Percentiles rank a stretch among this genome's conserved stretches.
phyloP scores from a whole-genome alignment of 768 basidiomycete species.

The Cystobasidium ongulense region DNA sequence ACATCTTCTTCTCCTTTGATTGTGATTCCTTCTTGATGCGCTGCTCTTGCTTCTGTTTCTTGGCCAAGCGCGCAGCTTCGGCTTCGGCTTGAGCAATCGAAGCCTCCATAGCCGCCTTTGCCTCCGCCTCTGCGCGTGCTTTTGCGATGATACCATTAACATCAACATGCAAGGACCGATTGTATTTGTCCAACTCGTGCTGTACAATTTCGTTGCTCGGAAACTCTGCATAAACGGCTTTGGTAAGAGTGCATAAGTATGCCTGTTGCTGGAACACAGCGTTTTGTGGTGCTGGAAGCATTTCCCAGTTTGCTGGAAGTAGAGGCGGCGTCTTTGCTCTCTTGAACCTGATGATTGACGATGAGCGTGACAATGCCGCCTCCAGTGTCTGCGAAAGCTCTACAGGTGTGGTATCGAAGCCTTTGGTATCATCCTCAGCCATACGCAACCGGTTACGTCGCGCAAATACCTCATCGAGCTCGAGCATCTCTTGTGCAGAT shows the following conservation, averaged over 20 bases:
- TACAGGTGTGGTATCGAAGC: not conserved
- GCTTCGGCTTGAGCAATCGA: conserved; percentile 37
- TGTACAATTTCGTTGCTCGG: not conserved
- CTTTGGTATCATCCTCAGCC: conserved; percentile 16
- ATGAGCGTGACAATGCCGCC: not conserved
- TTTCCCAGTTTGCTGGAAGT: not conserved
- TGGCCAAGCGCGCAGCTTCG: conserved; percentile 32
- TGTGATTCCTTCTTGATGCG: conserved; percentile 33
- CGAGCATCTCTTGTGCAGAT: not conserved
- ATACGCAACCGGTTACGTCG: not conserved
- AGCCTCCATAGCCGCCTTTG: conserved; percentile 36
- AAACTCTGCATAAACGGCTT: conserved; percentile 1
- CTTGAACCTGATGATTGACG: not conserved
- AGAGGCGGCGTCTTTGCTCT: not conserved
- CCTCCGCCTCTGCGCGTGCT: conserved; percentile 42
- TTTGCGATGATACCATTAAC: conserved; percentile 46
- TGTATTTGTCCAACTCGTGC: conserved; percentile 3
- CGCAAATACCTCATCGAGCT: not conserved
- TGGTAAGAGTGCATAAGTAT: conserved; percentile 31
- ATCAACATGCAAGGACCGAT: conserved; percentile 16
- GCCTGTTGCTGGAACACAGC: not conserved
- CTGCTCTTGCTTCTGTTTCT: conserved; percentile 48
- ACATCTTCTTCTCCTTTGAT: conserved; percentile 62
- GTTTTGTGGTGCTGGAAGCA: not conserved
- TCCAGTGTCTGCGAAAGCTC: not conserved